Conservation (phyloP, 768 basidiomycete species). For the Grammothele lineata region DNA sequence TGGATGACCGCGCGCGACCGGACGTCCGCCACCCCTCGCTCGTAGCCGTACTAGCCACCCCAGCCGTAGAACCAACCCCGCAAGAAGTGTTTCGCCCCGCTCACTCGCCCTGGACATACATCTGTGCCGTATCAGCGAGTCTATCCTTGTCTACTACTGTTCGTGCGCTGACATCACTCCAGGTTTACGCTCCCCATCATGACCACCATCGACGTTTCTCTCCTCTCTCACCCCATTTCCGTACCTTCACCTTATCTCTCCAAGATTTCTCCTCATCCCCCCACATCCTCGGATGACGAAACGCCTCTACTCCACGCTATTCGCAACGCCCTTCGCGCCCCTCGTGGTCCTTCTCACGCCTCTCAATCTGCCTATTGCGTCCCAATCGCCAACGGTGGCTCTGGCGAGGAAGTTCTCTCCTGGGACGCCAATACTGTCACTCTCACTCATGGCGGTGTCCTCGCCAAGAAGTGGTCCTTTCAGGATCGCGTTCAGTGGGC, state of each 20-base stretch:
- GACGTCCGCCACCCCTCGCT: no score
- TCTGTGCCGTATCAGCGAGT: no score
- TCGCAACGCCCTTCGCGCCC: constrained; percentile 54
- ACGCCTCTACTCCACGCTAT: constrained; percentile 53
- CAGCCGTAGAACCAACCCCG: no score
- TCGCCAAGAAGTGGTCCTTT: constrained; percentile 73
- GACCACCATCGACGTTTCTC: neutral
- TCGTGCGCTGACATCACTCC: no score
- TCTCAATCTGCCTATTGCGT: constrained; percentile 1
- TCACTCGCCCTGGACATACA: no score
- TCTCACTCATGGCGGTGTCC: constrained; percentile 61
- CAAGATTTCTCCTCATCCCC: neutral
- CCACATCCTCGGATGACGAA: constrained; percentile 12
- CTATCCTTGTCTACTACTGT: no score
- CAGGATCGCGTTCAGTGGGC: constrained; percentile 74
- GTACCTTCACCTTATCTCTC: constrained; percentile 1
- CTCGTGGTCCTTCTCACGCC: neutral
- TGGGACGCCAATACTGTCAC: constrained; percentile 68
- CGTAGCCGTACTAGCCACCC: no score
- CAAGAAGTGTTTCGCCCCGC: no score
- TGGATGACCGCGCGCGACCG: no score
- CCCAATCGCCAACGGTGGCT: neutral
- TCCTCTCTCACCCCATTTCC: neutral
- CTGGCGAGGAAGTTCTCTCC: constrained; percentile 48
- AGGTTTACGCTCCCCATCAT: no score